Evolutionary conservation across 495 filamentous ascomycete genomes (phyloP).

Genomic region (Usnea hakonensis): DNA sequence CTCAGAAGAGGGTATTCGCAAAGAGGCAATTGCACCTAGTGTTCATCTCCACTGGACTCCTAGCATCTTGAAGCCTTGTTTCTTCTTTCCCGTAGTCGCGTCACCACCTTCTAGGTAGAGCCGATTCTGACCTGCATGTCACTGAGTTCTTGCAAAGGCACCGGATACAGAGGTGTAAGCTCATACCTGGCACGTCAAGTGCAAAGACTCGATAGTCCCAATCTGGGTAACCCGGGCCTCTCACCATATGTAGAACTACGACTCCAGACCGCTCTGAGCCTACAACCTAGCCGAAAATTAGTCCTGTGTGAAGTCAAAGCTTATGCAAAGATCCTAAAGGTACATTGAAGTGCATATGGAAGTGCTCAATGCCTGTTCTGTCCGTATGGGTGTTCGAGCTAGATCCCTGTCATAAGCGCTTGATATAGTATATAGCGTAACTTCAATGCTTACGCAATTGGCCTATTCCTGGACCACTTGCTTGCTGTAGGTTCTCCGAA

Average conservation of each 20-base stretch:
- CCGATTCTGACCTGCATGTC: constrained; percentile 34
- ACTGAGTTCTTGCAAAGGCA: not conserved
- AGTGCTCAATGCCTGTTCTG: constrained; percentile 65
- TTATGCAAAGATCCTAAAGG: constrained; percentile 11
- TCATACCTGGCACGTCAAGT: constrained; percentile 65
- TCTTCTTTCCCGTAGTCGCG: constrained; percentile 24
- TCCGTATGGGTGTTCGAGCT: constrained; percentile 65
- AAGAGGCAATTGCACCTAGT: not conserved
- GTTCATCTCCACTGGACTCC: constrained; percentile 47
- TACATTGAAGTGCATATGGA: constrained; percentile 85
- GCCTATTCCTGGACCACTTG: constrained; percentile 76
- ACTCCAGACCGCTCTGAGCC: constrained; percentile 68
- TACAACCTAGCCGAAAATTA: constrained; percentile 54
- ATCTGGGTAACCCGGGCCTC: constrained; percentile 50
- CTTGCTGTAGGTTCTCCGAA: constrained; percentile 78
- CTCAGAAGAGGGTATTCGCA: not conserved
- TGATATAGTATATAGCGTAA: not conserved
- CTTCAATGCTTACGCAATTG: constrained; percentile 61
- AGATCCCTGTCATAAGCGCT: not conserved
- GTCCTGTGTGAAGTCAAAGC: not conserved
- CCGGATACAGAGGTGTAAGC: constrained; percentile 51
- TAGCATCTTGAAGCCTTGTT: constrained; percentile 40
- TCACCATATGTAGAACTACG: constrained; percentile 71
- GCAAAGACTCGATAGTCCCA: constrained; percentile 76
- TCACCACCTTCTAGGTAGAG: constrained; percentile 44